Evolutionary conservation across 83 land plant genomes (phyloP).

Genomic region (Picea mariana): DNA sequence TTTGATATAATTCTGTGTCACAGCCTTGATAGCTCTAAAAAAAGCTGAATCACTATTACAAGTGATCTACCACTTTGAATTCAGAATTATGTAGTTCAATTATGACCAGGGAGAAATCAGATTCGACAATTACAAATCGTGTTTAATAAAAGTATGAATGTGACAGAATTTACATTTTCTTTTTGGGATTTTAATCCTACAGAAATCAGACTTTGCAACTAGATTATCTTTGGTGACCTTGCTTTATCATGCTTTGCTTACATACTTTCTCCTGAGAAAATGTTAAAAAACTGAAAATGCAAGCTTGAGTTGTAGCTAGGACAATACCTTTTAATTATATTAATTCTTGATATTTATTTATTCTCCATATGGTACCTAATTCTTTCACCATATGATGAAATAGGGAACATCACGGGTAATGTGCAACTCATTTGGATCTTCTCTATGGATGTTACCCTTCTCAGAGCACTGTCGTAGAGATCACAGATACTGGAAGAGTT

Average conservation of each 20-base stretch:
- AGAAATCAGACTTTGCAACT: not conserved
- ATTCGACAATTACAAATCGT: not conserved
- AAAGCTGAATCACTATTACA: not conserved
- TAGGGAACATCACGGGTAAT: constrained; percentile 29
- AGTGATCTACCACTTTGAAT: not conserved
- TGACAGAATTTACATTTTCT: not conserved
- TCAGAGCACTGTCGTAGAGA: constrained; percentile 75
- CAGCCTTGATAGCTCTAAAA: too few species aligned
- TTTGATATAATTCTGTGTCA: too few species aligned
- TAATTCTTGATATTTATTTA: not conserved
- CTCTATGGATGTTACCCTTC: constrained; percentile 94
- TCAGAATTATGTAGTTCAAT: not conserved
- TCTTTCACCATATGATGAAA: constrained; percentile 15
- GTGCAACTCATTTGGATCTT: constrained; percentile 93
- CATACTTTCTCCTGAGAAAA: not conserved
- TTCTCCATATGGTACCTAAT: not conserved
- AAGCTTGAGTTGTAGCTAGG: not conserved
- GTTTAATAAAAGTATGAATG: not conserved
- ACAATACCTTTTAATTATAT: not conserved
- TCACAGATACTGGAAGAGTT: constrained; percentile 49
- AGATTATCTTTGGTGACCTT: not conserved
- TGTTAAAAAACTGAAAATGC: not conserved
- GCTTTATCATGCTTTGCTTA: not conserved
- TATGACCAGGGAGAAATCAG: not conserved
- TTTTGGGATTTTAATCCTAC: not conserved